Percentiles rank a stretch among this genome's conserved stretches.
phyloP scores from a whole-genome alignment of 805 yeast species.

The Yamadazyma endophytica region DNA sequence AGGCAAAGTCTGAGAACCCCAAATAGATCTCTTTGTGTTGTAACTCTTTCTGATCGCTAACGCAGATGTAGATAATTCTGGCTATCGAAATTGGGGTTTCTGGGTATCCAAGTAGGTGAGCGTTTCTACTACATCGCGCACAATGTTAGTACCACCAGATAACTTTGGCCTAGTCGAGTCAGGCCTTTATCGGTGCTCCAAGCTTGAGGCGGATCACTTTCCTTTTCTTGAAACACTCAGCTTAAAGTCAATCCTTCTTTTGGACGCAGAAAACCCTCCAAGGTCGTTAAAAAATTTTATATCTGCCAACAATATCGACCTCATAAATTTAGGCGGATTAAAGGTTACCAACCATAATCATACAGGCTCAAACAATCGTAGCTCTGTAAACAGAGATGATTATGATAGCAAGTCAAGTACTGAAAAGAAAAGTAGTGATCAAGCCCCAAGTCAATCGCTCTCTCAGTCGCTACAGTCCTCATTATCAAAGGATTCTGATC shows the following conservation, averaged over 20 bases:
- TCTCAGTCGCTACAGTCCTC: slow-evolving; percentile 5
- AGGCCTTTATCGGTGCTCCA: slow-evolving; percentile 77
- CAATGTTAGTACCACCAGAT: slow-evolving; percentile 93
- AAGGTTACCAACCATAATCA: slow-evolving; percentile 36
- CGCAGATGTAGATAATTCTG: too few species aligned
- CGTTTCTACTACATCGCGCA: too few species aligned
- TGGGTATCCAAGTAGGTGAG: too few species aligned
- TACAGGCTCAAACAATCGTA: slow-evolving; percentile 16
- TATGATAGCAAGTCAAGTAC: too few species aligned
- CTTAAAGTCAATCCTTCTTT: slow-evolving; percentile 62
- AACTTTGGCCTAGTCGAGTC: slow-evolving; percentile 89
- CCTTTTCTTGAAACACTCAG: slow-evolving; percentile 74
- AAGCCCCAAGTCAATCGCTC: slow-evolving; percentile 2
- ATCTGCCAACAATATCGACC: slow-evolving; percentile 48
- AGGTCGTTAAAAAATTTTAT: slow-evolving; percentile 65
- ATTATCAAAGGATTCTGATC: not conserved
- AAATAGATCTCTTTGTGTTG: too few species aligned
- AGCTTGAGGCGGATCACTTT: slow-evolving; percentile 68
- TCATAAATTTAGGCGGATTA: slow-evolving; percentile 44
- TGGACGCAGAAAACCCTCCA: slow-evolving; percentile 86
- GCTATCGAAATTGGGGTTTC: too few species aligned
- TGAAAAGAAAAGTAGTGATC: slow-evolving; percentile 6
- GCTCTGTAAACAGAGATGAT: slow-evolving; percentile 12
- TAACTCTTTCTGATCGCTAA: too few species aligned
- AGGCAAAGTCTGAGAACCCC: too few species aligned